phyloP scores from a whole-genome alignment of 352 stramenopile genomes.

The Pseudoperonospora humuli region DNA sequence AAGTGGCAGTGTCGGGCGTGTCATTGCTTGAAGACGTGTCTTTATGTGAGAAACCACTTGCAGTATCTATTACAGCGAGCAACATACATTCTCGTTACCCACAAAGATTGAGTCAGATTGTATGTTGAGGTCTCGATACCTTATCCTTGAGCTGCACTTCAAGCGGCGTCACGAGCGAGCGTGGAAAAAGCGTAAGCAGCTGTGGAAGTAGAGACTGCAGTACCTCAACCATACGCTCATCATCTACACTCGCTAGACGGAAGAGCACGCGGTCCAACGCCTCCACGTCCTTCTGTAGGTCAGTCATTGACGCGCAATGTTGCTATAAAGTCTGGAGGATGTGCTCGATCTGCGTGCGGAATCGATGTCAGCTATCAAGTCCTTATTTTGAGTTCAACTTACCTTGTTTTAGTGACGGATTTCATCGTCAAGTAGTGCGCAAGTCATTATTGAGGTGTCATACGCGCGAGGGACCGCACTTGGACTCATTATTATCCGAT shows the following conservation, averaged over 20 bases:
- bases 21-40: conserved; percentile 57
- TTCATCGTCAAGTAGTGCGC: too few relatives aligned
- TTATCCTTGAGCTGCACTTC: conserved; percentile 62
- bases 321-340: too few relatives aligned
- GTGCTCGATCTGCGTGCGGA: too few relatives aligned
- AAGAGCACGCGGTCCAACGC: conserved; percentile 73
- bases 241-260: conserved; percentile 59
- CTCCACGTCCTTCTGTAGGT: conserved; percentile 46
- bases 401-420: neutral
- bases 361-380: too few relatives aligned
- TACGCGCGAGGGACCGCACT: too few relatives aligned
- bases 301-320: neutral
- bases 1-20: conserved; percentile 38
- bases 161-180: conserved; percentile 22
- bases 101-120: too few relatives aligned
- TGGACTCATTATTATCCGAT: neutral
- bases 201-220: conserved; percentile 59
- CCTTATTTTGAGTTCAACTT: too few relatives aligned
- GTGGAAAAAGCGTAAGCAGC: conserved; percentile 55
- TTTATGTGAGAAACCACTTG: conserved; percentile 69
- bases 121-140: conserved; percentile 17
- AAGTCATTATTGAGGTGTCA: neutral
- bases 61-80: conserved; percentile 55
- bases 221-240: conserved; percentile 55
- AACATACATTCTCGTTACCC: too few relatives aligned